Base-by-base conservation (phyloP, 2,329 filamentous ascomycete species). In the Leptographium radiaticola region DNA sequence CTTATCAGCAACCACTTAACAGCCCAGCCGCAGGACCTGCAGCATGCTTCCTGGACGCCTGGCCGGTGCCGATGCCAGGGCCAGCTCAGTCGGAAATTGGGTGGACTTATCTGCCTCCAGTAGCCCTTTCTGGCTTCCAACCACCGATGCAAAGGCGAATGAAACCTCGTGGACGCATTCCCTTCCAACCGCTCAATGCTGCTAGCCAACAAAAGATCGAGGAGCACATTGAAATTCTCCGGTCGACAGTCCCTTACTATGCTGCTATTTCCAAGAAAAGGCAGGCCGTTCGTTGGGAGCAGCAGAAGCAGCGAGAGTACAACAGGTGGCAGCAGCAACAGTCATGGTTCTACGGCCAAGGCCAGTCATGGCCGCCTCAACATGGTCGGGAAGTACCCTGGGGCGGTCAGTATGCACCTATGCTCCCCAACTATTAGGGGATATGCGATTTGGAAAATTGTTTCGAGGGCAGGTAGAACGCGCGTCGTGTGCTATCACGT, bases 141-240 rank as follows among this genome's bases (percentile, higher is more conserved):
- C 47, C 34, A 16, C 49, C 38, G 10, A n/a, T 31, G 25, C 13
- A 31, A 6, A 18, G 16, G n/a, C 49, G 31, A 8, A n/a, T 31
- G 15, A 53, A 8, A 20, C 40, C 11, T 0, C 33, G 53, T 6
- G 42, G 47, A 6, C 53, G 34, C 9, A 48, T 51, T 11, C 34
- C 45, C n/a, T 56, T 55, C 13, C 31, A 49, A 6, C 50, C 56
- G 6, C 48, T 58, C 7, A 42, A 12, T 16, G 52, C 59, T 1
- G 33, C 16, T 1, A 51, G 53, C 3, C 59, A 61, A 34, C 59
- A 61, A 34, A 48, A 55, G 31, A 55, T 60, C 4, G 59, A 61
- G 18, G 57, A 59, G 45, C 52, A 58, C 10, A 51, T 61, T 33
- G 59, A 61, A 40, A 34, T 52, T 10, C 49, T 59, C 16, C 56